Evolutionary conservation across 1,284 basidiomycete species (phyloP).

Genomic region (Malassezia dermatis): DNA sequence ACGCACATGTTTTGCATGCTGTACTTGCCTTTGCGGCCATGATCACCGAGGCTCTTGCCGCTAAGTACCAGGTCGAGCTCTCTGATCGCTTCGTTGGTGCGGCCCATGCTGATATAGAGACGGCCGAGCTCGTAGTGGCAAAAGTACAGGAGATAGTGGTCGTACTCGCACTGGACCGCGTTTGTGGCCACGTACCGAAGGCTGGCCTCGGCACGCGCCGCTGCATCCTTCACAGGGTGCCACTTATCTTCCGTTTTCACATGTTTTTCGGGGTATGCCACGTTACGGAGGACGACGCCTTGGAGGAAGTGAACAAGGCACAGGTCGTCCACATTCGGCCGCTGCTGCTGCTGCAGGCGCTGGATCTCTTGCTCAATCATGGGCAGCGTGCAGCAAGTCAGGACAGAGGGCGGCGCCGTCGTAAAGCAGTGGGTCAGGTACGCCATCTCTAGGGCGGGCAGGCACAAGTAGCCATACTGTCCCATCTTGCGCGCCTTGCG

Average conservation of each 20-base stretch:
- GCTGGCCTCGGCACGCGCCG: slow-evolving; percentile 31
- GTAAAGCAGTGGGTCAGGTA: slow-evolving; percentile 46
- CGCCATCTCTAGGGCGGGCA: slow-evolving; percentile 41
- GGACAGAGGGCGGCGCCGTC: slow-evolving; percentile 32
- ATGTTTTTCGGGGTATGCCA: slow-evolving; percentile 44
- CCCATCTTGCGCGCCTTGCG: slow-evolving; percentile 41
- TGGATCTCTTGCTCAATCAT: slow-evolving; percentile 30
- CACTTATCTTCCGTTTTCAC: background rate
- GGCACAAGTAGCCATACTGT: slow-evolving; percentile 29
- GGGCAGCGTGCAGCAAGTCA: slow-evolving; percentile 28
- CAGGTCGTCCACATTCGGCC: slow-evolving; percentile 37
- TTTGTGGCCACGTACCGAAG: slow-evolving; percentile 34
- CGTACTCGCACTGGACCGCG: slow-evolving; percentile 27
- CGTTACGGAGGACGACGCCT: slow-evolving; percentile 40
- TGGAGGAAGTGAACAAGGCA: slow-evolving; percentile 44
- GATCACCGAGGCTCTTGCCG: slow-evolving; percentile 39
- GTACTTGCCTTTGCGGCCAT: slow-evolving; percentile 42
- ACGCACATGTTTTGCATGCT: slow-evolving; percentile 46
- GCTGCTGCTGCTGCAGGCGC: slow-evolving; percentile 22
- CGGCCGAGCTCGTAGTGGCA: slow-evolving; percentile 45
- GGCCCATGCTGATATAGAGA: slow-evolving; percentile 25
- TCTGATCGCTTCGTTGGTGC: slow-evolving; percentile 25
- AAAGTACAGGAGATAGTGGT: slow-evolving; percentile 47
- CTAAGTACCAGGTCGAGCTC: slow-evolving; percentile 35
- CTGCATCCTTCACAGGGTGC: slow-evolving; percentile 15